phyloP scores from a whole-genome alignment of 2,329 filamentous ascomycete species.

The Ophiostoma perfectum region DNA sequence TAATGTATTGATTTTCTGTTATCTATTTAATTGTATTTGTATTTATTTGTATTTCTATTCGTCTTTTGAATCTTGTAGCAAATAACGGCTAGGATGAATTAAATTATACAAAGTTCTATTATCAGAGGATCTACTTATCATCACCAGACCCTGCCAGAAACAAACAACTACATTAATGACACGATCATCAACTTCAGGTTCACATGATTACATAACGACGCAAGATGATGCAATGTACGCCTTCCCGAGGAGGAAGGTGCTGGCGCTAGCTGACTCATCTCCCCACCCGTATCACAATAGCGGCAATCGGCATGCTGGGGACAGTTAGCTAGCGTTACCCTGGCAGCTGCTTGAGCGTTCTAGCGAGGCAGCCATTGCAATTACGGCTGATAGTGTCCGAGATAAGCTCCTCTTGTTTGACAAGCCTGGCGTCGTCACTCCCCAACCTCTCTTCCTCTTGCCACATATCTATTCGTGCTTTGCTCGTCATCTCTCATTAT shows the following conservation, averaged over 20 bases:
- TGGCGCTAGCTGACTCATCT: not conserved
- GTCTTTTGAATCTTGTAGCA: too few relatives aligned
- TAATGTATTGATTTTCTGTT: too few relatives aligned
- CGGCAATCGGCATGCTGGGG: not conserved
- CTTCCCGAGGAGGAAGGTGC: slow-evolving; percentile 2
- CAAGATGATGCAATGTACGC: not conserved
- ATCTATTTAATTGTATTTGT: too few relatives aligned
- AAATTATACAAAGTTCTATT: too few relatives aligned
- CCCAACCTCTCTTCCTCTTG: not conserved
- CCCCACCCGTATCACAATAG: not conserved
- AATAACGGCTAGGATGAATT: too few relatives aligned
- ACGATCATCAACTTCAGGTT: too few relatives aligned
- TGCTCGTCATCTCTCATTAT: not conserved
- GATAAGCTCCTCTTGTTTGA: slow-evolving; percentile 14
- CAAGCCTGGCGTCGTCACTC: not conserved
- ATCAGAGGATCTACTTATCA: too few relatives aligned
- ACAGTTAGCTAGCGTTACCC: slow-evolving; percentile 9
- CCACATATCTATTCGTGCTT: not conserved
- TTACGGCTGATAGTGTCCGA: slow-evolving; percentile 5
- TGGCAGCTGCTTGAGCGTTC: slow-evolving; percentile 1
- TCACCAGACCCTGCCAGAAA: too few relatives aligned
- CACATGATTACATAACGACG: not conserved
- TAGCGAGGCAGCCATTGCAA: slow-evolving; percentile 9
- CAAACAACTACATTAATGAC: too few relatives aligned
- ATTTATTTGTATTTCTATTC: too few relatives aligned